A percentile compares a stretch with the other conserved stretches of the same genome.
Conservation (phyloP, 345 rosid genomes). For the Gossypium ekmanianum region DNA sequence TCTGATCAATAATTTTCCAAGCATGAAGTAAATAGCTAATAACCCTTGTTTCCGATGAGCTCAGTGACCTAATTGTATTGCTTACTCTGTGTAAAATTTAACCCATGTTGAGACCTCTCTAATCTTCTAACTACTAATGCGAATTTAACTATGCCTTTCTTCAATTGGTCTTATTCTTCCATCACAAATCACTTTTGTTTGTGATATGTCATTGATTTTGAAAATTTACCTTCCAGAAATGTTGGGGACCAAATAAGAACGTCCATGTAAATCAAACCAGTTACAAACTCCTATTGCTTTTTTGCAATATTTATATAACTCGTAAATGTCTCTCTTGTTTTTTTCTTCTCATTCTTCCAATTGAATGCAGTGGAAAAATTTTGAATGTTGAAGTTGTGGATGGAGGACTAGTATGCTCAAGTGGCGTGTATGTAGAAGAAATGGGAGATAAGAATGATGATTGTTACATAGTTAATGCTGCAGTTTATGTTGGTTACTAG, state of each 20-base stretch:
- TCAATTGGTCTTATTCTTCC: background rate
- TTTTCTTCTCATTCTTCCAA: background rate
- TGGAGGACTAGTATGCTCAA: conserved; percentile 85
- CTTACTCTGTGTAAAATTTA: background rate
- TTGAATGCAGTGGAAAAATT: conserved; percentile 54
- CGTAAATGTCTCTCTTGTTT: background rate
- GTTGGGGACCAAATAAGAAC: background rate
- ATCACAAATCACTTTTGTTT: background rate
- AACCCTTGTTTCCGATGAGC: background rate
- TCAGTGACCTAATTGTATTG: background rate
- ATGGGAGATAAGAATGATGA: conserved; percentile 88
- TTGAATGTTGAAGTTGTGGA: conserved; percentile 69
- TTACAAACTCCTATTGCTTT: background rate
- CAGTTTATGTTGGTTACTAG: conserved; percentile 82
- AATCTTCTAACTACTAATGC: background rate
- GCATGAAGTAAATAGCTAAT: background rate
- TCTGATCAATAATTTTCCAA: background rate
- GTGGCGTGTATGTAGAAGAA: conserved; percentile 75
- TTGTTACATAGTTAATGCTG: conserved; percentile 84
- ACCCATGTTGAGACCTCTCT: background rate
- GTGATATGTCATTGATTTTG: background rate
- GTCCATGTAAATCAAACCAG: background rate
- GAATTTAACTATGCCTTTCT: background rate
- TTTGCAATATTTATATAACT: background rate
- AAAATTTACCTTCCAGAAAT: background rate